These are phyloP conservation scores for Aspergillus sp. DNA, from an alignment of 2,329 filamentous ascomycete species.

Conservation along the genomic window DNA sequence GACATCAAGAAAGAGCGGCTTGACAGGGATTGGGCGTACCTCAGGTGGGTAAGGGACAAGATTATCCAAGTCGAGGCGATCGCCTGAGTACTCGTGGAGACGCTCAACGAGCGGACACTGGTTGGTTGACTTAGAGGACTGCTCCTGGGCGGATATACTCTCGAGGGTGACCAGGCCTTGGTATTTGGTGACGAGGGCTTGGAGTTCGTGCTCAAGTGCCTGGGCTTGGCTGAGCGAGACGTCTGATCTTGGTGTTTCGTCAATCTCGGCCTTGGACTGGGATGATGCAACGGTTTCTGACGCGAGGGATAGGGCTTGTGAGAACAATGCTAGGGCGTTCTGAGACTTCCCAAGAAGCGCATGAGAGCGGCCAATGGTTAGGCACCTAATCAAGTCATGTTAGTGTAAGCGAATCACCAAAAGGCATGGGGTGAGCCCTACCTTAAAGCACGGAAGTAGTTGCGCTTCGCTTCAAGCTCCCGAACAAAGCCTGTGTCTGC, in stretches of 20 bases:
- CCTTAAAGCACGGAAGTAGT: constrained; percentile 89
- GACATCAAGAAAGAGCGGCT: constrained; percentile 93
- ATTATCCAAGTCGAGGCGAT: constrained; percentile 71
- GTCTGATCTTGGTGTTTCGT: constrained; percentile 65
- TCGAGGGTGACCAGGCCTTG: constrained; percentile 84
- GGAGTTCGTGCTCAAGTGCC: constrained; percentile 62
- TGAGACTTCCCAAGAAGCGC: constrained; percentile 68
- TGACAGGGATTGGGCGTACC: constrained; percentile 80
- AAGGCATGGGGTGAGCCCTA: constrained; percentile 42
- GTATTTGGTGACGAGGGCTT: constrained; percentile 73
- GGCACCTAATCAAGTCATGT: constrained; percentile 55
- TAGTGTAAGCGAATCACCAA: constrained; percentile 3
- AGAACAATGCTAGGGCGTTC: constrained; percentile 82
- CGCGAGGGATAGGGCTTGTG: constrained; percentile 67
- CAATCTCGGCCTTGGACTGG: constrained; percentile 38
- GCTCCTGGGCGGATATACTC: constrained; percentile 56
- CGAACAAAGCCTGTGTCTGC: constrained; percentile 74
- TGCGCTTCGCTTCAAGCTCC: constrained; percentile 74
- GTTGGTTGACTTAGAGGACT: constrained; percentile 36
- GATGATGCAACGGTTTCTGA: constrained; percentile 53
- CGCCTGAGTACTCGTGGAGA: constrained; percentile 71
- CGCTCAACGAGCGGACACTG: constrained; percentile 69
- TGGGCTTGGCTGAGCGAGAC: constrained; percentile 61
- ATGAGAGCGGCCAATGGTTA: constrained; percentile 84
- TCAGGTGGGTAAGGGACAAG: constrained; percentile 85